A percentile compares a stretch with the other conserved stretches of the same genome.
These are phyloP conservation scores for Aspergillus ustus DNA, from an alignment of 2,329 filamentous ascomycete genomes.

Conservation along the genomic window DNA sequence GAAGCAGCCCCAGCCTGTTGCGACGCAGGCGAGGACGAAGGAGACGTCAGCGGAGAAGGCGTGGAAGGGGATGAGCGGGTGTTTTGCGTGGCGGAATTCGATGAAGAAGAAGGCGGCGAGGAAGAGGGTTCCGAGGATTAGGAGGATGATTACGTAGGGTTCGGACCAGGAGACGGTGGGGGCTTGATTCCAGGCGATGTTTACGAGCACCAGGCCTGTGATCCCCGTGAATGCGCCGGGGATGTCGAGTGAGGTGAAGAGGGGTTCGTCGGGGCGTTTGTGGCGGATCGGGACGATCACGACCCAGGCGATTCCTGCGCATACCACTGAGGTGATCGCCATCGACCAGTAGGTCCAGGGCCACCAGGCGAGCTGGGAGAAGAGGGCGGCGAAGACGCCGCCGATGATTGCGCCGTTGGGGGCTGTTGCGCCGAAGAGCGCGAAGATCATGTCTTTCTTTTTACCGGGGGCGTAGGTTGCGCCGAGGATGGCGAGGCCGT, in stretches of 20 bases:
- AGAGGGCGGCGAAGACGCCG: slow-evolving; percentile 45
- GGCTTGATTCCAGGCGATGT: slow-evolving; percentile 71
- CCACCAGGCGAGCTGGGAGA: slow-evolving; percentile 55
- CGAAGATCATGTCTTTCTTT: slow-evolving; percentile 65
- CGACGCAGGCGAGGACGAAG: slow-evolving; percentile 47
- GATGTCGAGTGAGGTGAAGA: slow-evolving; percentile 41
- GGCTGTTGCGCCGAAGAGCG: slow-evolving; percentile 55
- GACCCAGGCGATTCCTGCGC: slow-evolving; percentile 42
- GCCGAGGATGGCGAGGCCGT: slow-evolving; percentile 62
- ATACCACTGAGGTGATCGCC: slow-evolving; percentile 39
- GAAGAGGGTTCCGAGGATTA: slow-evolving; percentile 63
- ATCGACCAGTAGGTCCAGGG: slow-evolving; percentile 57
- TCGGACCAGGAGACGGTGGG: slow-evolving; percentile 63
- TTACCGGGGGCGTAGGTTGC: slow-evolving; percentile 60
- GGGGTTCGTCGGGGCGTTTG: background rate
- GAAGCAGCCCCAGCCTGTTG: slow-evolving; percentile 47
- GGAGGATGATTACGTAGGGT: slow-evolving; percentile 59
- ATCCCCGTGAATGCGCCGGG: slow-evolving; percentile 55
- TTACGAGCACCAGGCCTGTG: slow-evolving; percentile 63
- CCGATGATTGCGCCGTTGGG: slow-evolving; percentile 53
- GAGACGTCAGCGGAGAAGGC: slow-evolving; percentile 31
- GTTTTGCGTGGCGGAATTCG: slow-evolving; percentile 48
- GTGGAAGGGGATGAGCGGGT: slow-evolving; percentile 64
- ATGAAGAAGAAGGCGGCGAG: slow-evolving; percentile 60
- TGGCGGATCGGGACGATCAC: slow-evolving; percentile 32